Evolutionary conservation across 2,329 filamentous ascomycete species (phyloP).

Genomic region (Achaetomium macrosporum): DNA sequence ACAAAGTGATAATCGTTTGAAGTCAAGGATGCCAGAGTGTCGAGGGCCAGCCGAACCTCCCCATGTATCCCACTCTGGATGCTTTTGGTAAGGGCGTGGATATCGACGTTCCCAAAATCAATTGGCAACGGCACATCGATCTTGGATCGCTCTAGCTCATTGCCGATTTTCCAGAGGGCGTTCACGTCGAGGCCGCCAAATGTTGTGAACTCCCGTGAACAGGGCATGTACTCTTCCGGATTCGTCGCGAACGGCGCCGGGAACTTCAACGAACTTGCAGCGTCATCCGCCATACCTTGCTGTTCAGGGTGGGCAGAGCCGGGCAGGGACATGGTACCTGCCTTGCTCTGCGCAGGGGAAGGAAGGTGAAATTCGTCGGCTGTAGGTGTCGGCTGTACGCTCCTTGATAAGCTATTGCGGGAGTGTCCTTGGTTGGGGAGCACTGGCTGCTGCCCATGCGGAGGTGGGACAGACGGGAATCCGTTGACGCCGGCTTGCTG

Average conservation of each 20-base stretch:
- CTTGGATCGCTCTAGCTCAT: conserved; percentile 60
- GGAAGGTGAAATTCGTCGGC: conserved; percentile 38
- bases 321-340: conserved; percentile 37
- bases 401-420: conserved; percentile 48
- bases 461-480: conserved; percentile 40
- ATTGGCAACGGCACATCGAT: conserved; percentile 68
- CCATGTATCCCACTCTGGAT: conserved; percentile 83
- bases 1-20: conserved; percentile 51
- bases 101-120: conserved; percentile 83
- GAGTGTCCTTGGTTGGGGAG: conserved; percentile 39
- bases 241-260: conserved; percentile 36
- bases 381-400: conserved; percentile 40
- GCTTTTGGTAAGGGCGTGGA: conserved; percentile 82
- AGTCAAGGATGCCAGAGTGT: conserved; percentile 58
- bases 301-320: conserved; percentile 31
- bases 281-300: conserved; percentile 24
- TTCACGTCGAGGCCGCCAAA: conserved; percentile 70
- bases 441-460: conserved; percentile 40
- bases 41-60: conserved; percentile 84
- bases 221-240: conserved; percentile 51
- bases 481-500: conserved; percentile 45
- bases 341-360: conserved; percentile 41
- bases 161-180: conserved; percentile 57
- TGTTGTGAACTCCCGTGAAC: conserved; percentile 48
- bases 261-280: conserved; percentile 26